Evolutionary conservation across 305 asterid species (phyloP), one percentile per base, ranked within the genome.

Genomic region (Petunia hybrid): DNA sequence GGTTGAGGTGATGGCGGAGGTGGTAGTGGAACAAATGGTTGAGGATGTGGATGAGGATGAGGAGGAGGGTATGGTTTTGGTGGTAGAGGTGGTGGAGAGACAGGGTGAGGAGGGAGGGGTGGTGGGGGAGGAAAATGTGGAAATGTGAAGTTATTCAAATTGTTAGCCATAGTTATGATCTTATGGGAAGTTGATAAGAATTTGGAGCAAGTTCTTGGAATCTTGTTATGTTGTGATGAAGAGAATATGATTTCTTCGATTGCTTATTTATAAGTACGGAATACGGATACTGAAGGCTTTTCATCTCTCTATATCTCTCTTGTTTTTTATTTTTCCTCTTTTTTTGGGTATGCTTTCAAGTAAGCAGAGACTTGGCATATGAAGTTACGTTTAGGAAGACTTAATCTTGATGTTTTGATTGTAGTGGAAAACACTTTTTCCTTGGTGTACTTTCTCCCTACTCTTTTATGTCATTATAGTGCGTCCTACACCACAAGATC

Each of bases 71-170:
- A 39, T 38, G 56, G 76, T 22, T 68, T 22, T 8, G 76, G 76
- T 68, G 76, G 56, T 68, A 39, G 56, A 5, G 0, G 76, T 68
- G 76, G 56, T 68, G 56, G 56, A 5, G 0, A 16, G 76, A 35
- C 43, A 6, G 76, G 56, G 16, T 51, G 78, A 36, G 46, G 9
- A 12, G 81, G 70, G 64, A 75, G 76, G 3, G 83, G 76, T 4
- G 86, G 83, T 38, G 84, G 79, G 45, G 85, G 38, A 63, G 83
- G 84, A 14, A 78, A 69, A 41, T 76, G 45, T 35, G 85, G 85
- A 69, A 41, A 84, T 42, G 53, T 38, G 7, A 68, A 68, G 38
- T 68, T 68, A 16, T 68, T 43, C 40, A 68, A 8, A 68, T 68
- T 43, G 76, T 67, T 67, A 41, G 31, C 35, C 75, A 42, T 67